Conservation (phyloP, 257 asterid genomes). For the Scutellaria baicalensis region DNA sequence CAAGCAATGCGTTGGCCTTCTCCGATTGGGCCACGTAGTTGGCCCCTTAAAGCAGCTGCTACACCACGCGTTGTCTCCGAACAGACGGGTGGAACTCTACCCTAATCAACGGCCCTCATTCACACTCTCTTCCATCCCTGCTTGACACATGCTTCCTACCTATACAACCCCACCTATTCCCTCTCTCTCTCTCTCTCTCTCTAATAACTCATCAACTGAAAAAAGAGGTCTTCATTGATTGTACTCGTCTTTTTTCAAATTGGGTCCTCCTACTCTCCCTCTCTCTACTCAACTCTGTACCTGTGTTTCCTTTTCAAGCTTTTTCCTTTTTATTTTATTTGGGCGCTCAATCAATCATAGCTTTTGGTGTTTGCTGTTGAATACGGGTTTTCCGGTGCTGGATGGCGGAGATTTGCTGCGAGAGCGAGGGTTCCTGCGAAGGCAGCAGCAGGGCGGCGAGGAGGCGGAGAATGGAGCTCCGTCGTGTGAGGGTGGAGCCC, state of each 20-base stretch:
- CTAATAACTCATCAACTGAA: neutral
- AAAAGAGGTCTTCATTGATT: neutral
- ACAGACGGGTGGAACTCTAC: slow-evolving; percentile 33
- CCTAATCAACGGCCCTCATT: slow-evolving; percentile 24
- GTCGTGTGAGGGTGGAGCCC: slow-evolving; percentile 25
- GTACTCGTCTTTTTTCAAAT: neutral
- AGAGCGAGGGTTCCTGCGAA: slow-evolving; percentile 33
- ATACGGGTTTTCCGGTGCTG: neutral
- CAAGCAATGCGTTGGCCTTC: neutral
- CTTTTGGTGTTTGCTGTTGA: too few relatives aligned
- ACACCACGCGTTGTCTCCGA: slow-evolving; percentile 33
- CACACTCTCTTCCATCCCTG: neutral
- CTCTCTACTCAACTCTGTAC: neutral
- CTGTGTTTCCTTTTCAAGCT: neutral
- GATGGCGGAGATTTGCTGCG: slow-evolving; percentile 67
- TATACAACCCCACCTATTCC: neutral
- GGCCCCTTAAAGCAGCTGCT: too few relatives aligned
- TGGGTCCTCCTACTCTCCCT: neutral
- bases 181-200: neutral
- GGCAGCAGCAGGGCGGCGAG: slow-evolving; percentile 33
- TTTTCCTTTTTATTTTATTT: neutral
- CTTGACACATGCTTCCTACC: neutral
- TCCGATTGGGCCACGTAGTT: slow-evolving; percentile 28
- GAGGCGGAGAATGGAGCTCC: slow-evolving; percentile 50
- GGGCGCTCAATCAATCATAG: neutral